Evolutionary conservation across 306 rosid genomes (phyloP).

Genomic region (Parietaria judaica): DNA sequence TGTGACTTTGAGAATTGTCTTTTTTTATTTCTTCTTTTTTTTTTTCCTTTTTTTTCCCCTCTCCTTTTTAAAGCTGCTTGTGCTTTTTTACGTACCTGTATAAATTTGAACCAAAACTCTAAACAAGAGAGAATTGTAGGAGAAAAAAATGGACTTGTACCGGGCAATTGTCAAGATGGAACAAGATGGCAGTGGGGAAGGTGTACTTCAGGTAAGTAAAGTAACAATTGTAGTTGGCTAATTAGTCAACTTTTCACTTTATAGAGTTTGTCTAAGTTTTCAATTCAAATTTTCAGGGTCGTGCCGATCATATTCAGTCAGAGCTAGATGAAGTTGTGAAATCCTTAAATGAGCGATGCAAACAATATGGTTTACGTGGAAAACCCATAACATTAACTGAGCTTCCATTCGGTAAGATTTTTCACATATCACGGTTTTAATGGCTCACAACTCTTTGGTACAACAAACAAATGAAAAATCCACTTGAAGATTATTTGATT

Average conservation of each 20-base stretch:
- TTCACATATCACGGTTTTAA: neutral
- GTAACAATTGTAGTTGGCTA: constrained; percentile 14
- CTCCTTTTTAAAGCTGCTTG: too few species aligned
- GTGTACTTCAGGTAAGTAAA: constrained; percentile 71
- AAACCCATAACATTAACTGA: constrained; percentile 75
- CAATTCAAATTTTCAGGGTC: constrained; percentile 48
- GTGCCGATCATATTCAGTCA: constrained; percentile 58
- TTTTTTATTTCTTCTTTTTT: neutral
- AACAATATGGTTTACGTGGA: constrained; percentile 78
- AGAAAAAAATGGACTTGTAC: constrained; percentile 89
- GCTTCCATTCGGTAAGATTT: constrained; percentile 88
- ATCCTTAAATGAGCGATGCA: constrained; percentile 81
- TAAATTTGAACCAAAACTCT: neutral
- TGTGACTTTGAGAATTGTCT: too few species aligned
- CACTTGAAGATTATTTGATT: too few species aligned
- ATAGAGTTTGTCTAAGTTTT: constrained; percentile 20
- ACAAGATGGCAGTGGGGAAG: constrained; percentile 55
- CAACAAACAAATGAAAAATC: too few species aligned
- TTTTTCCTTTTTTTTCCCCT: neutral
- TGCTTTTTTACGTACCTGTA: neutral
- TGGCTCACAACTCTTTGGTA: too few species aligned
- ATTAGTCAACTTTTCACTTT: constrained; percentile 5
- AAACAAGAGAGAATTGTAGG: constrained; percentile 30
- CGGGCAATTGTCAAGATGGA: constrained; percentile 80
- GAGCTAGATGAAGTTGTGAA: constrained; percentile 77